Evolutionary conservation across 192 early-diverging fungal genomes (phyloP).

Genomic region (Entrophospora sp.): DNA sequence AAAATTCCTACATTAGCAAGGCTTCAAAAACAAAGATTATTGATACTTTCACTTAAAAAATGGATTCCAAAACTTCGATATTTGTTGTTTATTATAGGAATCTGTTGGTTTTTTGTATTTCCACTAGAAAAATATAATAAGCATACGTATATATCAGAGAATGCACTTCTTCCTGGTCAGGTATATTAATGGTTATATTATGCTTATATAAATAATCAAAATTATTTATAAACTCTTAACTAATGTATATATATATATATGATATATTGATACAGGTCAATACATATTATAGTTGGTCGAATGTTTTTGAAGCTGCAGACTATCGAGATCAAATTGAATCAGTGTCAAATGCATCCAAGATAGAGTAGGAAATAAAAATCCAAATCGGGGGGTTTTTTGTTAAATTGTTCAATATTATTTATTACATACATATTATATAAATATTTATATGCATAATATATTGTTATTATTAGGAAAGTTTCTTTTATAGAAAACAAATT

Average conservation of each 20-base stretch:
- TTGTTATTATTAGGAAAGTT: slow-evolving; percentile 29
- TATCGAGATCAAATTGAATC: slow-evolving; percentile 32
- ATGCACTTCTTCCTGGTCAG: slow-evolving; percentile 63
- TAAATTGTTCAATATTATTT: slow-evolving; percentile 5
- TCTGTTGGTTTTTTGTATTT: slow-evolving; percentile 54
- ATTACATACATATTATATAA: neutral
- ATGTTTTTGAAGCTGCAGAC: slow-evolving; percentile 33
- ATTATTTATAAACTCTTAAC: too few species aligned
- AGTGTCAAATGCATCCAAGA: slow-evolving; percentile 20
- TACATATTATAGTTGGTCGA: slow-evolving; percentile 36
- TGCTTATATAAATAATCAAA: too few species aligned
- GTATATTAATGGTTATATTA: slow-evolving; percentile 38
- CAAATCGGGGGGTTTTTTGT: too few species aligned
- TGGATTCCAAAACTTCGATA: slow-evolving; percentile 14
- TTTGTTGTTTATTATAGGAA: slow-evolving; percentile 44
- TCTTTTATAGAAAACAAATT: slow-evolving; percentile 42
- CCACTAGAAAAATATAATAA: slow-evolving; percentile 53
- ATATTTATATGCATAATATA: neutral
- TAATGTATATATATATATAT: neutral
- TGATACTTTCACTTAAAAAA: neutral
- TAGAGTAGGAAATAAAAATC: too few species aligned
- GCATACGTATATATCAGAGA: slow-evolving; percentile 63
- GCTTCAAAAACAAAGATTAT: neutral
- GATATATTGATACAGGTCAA: slow-evolving; percentile 36
- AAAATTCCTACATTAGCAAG: neutral